Conservation (phyloP, 1,139 yeast species). For the Geotrichum candidum region DNA sequence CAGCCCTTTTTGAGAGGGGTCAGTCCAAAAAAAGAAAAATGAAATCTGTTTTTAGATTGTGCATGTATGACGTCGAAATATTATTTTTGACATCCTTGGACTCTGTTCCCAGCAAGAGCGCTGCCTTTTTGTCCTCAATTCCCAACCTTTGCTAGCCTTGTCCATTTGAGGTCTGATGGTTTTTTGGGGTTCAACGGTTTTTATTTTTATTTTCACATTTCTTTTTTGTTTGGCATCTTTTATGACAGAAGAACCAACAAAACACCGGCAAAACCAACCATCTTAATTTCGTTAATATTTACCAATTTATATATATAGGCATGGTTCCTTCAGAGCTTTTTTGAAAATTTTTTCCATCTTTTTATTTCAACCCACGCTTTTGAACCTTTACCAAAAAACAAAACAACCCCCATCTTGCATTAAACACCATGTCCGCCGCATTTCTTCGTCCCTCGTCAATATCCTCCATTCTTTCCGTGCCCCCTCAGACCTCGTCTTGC, state of each 20-base stretch:
- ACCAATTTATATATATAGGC: background rate
- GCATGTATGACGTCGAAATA: too few relatives aligned
- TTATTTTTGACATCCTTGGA: too few relatives aligned
- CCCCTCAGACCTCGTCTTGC: background rate
- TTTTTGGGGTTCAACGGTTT: background rate
- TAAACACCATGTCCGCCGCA: background rate
- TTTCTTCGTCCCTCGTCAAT: background rate
- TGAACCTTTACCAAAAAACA: background rate
- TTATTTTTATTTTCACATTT: background rate
- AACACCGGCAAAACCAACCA: background rate
- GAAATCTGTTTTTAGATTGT: too few relatives aligned
- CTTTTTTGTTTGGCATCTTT: background rate
- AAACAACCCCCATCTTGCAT: background rate
- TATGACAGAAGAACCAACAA: background rate
- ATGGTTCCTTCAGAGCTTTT: too few relatives aligned
- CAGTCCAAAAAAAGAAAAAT: too few relatives aligned
- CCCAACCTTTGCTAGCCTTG: background rate
- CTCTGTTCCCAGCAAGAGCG: background rate
- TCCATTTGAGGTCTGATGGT: background rate
- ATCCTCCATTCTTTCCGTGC: background rate
- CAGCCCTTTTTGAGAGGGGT: too few relatives aligned
- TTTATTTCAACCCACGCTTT: background rate
- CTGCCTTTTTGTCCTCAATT: too few relatives aligned
- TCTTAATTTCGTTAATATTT: background rate
- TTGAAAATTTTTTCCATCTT: background rate